These are phyloP conservation scores for Linum trigynum DNA, from an alignment of 345 rosid species.

Conservation along the genomic window DNA sequence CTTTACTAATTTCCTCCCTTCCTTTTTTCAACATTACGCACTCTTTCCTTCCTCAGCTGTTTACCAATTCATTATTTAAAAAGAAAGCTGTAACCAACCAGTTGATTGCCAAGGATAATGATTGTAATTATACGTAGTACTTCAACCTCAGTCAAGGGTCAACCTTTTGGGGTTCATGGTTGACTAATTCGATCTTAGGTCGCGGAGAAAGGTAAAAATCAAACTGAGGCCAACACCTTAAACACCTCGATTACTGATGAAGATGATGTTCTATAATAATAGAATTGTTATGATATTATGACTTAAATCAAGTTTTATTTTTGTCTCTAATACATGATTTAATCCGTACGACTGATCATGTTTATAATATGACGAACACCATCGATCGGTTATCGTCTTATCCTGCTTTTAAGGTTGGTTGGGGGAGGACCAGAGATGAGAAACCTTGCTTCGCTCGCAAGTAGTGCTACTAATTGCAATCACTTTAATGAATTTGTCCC, in stretches of 20 bases:
- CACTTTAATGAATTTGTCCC: not conserved
- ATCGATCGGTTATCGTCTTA: not conserved
- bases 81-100: too few relatives aligned
- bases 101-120: not conserved
- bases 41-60: too few relatives aligned
- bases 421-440: not conserved
- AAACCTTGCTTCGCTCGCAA: not conserved
- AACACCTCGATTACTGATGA: too few relatives aligned
- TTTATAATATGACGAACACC: not conserved
- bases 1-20: not conserved
- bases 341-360: too few relatives aligned
- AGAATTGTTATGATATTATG: too few relatives aligned
- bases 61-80: too few relatives aligned
- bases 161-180: not conserved
- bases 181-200: not conserved
- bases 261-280: too few relatives aligned
- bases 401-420: not conserved
- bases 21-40: not conserved
- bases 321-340: too few relatives aligned
- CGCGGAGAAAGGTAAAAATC: not conserved
- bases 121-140: too few relatives aligned
- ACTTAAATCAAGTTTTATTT: too few relatives aligned
- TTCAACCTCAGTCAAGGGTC: not conserved
- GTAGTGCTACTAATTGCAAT: not conserved
- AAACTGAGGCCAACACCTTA: not conserved